These are phyloP conservation scores for Colletotrichum eleusines DNA, from an alignment of 2,329 filamentous ascomycete genomes.

Conservation along the genomic window DNA sequence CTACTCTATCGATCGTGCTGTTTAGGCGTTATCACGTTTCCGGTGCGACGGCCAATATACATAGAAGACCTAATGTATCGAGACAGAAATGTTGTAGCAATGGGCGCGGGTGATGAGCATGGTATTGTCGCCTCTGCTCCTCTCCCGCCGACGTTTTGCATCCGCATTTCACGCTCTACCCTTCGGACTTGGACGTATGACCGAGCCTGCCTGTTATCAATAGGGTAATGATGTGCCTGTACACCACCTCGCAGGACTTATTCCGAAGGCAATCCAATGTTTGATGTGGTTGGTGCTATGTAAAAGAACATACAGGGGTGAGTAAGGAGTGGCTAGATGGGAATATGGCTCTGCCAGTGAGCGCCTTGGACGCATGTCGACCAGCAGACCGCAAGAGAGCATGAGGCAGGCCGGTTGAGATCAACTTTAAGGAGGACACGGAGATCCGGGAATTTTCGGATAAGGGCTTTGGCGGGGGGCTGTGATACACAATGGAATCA, in stretches of 20 bases:
- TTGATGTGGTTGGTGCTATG: constrained; percentile 15
- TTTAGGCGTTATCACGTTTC: constrained; percentile 14
- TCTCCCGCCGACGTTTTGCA: constrained; percentile 10
- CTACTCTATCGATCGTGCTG: constrained; percentile 2
- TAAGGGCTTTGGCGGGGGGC: constrained; percentile 44
- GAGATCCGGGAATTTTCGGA: constrained; percentile 40
- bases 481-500: constrained; percentile 41
- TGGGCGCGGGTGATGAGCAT: neutral
- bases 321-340: constrained; percentile 19
- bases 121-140: neutral
- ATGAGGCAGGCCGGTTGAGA: constrained; percentile 31
- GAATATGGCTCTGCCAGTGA: constrained; percentile 17
- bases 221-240: constrained; percentile 5
- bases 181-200: constrained; percentile 17
- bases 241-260: neutral
- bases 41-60: constrained; percentile 3
- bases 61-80: neutral
- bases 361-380: constrained; percentile 13
- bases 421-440: constrained; percentile 30
- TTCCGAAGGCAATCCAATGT: neutral
- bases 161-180: constrained; percentile 22
- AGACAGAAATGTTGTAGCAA: neutral
- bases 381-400: constrained; percentile 5
- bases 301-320: neutral
- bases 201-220: constrained; percentile 18